phyloP scores from a whole-genome alignment of 176 grass and related monocot species.

The Aegilops speltoides region DNA sequence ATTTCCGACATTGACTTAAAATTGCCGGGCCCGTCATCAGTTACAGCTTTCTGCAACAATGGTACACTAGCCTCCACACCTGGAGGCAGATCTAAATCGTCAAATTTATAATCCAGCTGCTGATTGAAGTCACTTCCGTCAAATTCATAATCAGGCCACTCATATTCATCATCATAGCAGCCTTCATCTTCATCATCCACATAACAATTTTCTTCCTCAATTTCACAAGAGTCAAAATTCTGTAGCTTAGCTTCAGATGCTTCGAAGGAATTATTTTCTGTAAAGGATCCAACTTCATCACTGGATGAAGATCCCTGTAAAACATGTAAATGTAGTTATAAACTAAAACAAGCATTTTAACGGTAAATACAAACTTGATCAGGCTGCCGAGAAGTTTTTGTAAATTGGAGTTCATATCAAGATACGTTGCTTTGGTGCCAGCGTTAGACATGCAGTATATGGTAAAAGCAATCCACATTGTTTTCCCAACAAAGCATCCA shows the following conservation, averaged over 20 bases:
- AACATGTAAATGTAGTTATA: conserved; percentile 15
- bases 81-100: conserved; percentile 72
- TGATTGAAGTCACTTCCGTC: conserved; percentile 42
- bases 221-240: conserved; percentile 28
- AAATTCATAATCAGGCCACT: conserved; percentile 38
- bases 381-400: background rate
- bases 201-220: conserved; percentile 64
- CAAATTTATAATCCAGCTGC: conserved; percentile 66
- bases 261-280: conserved; percentile 38
- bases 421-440: background rate
- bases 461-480: background rate
- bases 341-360: background rate
- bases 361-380: background rate
- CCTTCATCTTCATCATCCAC: conserved; percentile 42
- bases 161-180: conserved; percentile 35
- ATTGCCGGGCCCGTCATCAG: conserved; percentile 7
- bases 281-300: conserved; percentile 37
- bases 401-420: background rate
- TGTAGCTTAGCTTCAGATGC: conserved; percentile 21
- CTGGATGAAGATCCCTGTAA: conserved; percentile 41
- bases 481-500: background rate
- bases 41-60: conserved; percentile 41
- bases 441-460: background rate
- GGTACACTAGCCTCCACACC: conserved; percentile 79
- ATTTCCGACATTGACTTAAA: conserved; percentile 38